Percentiles rank a stretch among this genome's conserved stretches.
Conservation (phyloP, 768 basidiomycete species). For the Pleurotus ostreatus region DNA sequence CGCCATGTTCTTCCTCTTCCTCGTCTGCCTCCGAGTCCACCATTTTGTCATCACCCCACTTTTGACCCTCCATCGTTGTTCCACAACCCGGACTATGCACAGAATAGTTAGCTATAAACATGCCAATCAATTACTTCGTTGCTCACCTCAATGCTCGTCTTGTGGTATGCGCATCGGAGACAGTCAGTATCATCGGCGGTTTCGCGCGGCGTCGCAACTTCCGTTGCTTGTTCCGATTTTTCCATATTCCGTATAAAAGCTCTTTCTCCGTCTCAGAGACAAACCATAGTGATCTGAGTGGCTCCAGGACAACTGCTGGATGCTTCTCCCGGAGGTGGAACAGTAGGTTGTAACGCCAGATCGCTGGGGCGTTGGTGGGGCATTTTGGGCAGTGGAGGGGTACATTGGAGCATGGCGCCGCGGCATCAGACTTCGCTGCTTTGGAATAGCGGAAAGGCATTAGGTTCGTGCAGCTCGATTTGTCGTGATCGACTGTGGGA, state of each 20-base stretch:
- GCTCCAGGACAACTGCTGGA: not conserved
- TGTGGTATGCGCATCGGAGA: too few relatives aligned
- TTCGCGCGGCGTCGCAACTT: too few relatives aligned
- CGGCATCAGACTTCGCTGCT: constrained; percentile 12
- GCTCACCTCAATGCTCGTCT: too few relatives aligned
- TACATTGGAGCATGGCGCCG: constrained; percentile 22
- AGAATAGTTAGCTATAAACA: too few relatives aligned
- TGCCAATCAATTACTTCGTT: too few relatives aligned
- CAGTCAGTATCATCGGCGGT: too few relatives aligned
- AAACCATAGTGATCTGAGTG: not conserved
- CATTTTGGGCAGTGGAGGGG: constrained; percentile 17
- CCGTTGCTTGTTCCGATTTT: not conserved
- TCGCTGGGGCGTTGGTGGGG: not conserved
- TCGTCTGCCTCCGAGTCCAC: too few relatives aligned
- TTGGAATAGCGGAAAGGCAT: constrained; percentile 15
- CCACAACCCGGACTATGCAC: too few relatives aligned
- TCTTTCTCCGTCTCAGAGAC: not conserved
- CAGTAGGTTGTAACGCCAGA: constrained; percentile 4
- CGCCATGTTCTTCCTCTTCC: too few relatives aligned
- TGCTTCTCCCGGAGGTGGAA: not conserved
- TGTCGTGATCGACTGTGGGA: constrained; percentile 12
- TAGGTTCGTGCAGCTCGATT: constrained; percentile 14
- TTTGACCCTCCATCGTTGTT: too few relatives aligned
- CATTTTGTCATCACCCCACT: too few relatives aligned
- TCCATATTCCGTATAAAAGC: not conserved